phyloP scores from a whole-genome alignment of 345 rosid genomes.

The Combretum micranthum region DNA sequence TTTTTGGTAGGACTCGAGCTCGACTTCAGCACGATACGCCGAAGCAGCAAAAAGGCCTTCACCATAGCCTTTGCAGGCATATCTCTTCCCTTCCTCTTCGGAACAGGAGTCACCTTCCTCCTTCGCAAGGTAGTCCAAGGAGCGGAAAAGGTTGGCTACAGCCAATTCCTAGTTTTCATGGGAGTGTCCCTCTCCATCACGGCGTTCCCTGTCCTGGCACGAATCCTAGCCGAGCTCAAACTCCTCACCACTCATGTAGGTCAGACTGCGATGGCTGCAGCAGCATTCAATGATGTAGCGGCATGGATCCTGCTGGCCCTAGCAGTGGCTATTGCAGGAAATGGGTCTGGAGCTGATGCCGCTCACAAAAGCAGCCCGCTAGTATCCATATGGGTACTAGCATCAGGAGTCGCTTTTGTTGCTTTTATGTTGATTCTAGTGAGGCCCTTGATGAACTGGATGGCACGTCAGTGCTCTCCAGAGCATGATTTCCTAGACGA shows the following conservation, averaged over 20 bases:
- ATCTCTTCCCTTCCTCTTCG: conserved; percentile 46
- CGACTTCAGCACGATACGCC: conserved; percentile 32
- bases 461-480: too few species aligned
- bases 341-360: too few species aligned
- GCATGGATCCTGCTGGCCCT: conserved; percentile 48
- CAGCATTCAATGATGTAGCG: conserved; percentile 41
- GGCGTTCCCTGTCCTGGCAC: conserved; percentile 17
- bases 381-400: too few species aligned
- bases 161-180: conserved; percentile 29
- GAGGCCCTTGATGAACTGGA: too few species aligned
- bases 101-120: conserved; percentile 33
- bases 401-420: too few species aligned
- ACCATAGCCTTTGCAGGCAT: conserved; percentile 49
- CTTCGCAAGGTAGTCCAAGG: conserved; percentile 26
- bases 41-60: conserved; percentile 32
- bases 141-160: conserved; percentile 13
- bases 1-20: conserved; percentile 65
- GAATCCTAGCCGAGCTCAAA: conserved; percentile 43
- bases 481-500: conserved; percentile 1
- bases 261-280: conserved; percentile 46
- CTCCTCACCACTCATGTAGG: conserved; percentile 44
- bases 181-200: conserved; percentile 51
- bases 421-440: too few species aligned
- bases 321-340: conserved; percentile 22
- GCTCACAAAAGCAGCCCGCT: too few species aligned